phyloP scores from a whole-genome alignment of 331 rosid species.

The Pyracantha coccinea region DNA sequence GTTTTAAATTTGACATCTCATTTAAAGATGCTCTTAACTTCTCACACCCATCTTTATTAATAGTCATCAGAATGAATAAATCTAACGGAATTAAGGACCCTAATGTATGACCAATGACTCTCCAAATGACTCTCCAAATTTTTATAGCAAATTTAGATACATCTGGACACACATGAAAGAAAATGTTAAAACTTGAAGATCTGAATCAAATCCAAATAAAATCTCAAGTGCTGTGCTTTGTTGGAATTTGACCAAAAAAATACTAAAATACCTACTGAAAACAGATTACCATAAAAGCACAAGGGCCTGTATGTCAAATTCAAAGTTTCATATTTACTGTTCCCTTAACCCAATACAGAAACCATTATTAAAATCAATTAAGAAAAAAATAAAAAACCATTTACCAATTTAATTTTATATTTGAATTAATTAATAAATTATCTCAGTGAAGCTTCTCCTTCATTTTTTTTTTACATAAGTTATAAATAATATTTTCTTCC shows the following conservation, averaged over 20 bases:
- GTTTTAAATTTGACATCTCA: too few species aligned
- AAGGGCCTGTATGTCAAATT: constrained; percentile 22
- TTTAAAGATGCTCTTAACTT: too few species aligned
- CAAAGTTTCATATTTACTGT: background rate
- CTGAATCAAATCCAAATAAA: background rate
- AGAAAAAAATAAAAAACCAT: background rate
- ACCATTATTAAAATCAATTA: background rate
- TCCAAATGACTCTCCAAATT: background rate
- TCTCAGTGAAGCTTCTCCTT: constrained; percentile 38
- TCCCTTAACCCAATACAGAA: constrained; percentile 6
- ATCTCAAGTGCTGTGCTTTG: background rate
- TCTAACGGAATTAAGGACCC: too few species aligned
- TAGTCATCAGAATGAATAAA: too few species aligned
- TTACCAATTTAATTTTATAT: constrained; percentile 12
- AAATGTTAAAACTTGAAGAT: background rate
- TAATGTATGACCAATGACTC: background rate
- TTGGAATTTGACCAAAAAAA: background rate
- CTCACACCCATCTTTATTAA: too few species aligned
- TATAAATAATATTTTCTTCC: background rate
- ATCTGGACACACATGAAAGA: background rate
- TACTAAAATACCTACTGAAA: background rate
- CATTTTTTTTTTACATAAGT: background rate
- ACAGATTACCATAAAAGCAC: background rate
- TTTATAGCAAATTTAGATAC: background rate
- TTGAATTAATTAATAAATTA: background rate